These are phyloP conservation scores for Ajuga reptans DNA, from an alignment of 305 asterid species.

Conservation along the genomic window DNA sequence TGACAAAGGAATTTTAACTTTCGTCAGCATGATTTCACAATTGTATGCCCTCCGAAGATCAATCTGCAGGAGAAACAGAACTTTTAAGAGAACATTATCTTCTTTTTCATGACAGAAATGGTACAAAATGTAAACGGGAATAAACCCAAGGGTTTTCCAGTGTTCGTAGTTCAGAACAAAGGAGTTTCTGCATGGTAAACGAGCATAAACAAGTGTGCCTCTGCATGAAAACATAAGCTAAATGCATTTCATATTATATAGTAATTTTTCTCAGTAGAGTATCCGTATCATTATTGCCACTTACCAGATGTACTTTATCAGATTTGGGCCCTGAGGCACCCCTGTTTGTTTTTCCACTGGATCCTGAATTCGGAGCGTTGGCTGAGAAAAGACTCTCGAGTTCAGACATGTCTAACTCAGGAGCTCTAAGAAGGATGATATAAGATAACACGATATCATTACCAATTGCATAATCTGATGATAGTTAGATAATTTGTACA, in stretches of 20 bases:
- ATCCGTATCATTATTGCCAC: background rate
- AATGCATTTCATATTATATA: background rate
- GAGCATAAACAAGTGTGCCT: too few species aligned
- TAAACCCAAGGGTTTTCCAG: too few species aligned
- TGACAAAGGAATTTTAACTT: conserved; percentile 79
- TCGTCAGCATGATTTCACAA: conserved; percentile 88
- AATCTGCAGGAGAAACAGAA: conserved; percentile 44
- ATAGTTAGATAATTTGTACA: conserved; percentile 2
- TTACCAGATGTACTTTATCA: conserved; percentile 78
- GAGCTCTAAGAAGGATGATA: conserved; percentile 47
- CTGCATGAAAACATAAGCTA: background rate
- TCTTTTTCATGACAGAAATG: too few species aligned
- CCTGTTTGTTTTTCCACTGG: conserved; percentile 32
- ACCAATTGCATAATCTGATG: conserved; percentile 13
- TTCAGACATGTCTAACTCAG: conserved; percentile 71
- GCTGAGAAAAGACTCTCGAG: conserved; percentile 80
- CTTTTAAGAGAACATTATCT: background rate
- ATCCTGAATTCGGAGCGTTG: conserved; percentile 37
- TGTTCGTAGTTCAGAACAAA: too few species aligned
- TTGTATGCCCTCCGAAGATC: conserved; percentile 84
- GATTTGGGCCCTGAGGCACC: conserved; percentile 45
- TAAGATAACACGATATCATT: conserved; percentile 16
- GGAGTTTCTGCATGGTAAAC: too few species aligned
- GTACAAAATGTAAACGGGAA: too few species aligned
- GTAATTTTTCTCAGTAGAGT: background rate